Conservation (phyloP, 108 stramenopile species). For the Aurantiochytrium sp. region DNA sequence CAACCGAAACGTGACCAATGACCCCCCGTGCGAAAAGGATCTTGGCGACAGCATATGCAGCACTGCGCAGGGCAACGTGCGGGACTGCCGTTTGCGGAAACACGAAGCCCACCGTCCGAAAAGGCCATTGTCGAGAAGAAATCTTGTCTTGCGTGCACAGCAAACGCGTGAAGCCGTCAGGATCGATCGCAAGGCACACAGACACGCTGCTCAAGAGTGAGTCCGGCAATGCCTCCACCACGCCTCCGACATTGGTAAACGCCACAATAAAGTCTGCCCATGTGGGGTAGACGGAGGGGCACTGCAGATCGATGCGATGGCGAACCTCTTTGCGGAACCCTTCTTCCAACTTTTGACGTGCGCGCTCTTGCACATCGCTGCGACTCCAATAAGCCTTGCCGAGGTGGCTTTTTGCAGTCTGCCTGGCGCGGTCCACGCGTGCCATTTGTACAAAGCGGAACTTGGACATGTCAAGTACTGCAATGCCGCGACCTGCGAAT, state of each 20-base stretch:
- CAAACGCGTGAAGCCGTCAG: not conserved
- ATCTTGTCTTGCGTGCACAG: not conserved
- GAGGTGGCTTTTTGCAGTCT: not conserved
- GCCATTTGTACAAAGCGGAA: not conserved
- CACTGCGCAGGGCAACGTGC: not conserved
- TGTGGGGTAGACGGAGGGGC: not conserved
- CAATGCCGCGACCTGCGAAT: not conserved
- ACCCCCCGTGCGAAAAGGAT: not conserved
- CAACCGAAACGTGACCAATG: not conserved
- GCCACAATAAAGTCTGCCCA: not conserved
- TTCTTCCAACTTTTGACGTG: not conserved
- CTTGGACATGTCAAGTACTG: not conserved
- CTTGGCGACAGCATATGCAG: not conserved
- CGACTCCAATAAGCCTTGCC: not conserved
- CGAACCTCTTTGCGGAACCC: not conserved
- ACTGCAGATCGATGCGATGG: not conserved
- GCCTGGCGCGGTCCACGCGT: not conserved
- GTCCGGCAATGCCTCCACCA: not conserved
- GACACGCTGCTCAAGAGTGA: not conserved
- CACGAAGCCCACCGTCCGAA: not conserved
- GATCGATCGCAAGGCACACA: not conserved
- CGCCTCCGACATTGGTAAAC: not conserved
- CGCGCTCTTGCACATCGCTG: not conserved
- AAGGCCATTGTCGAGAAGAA: not conserved
- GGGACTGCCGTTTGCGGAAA: conserved; percentile 1